These are phyloP conservation scores for Blastobotrys raffinosifermentans DNA, from an alignment of 1,139 yeast genomes.

Conservation along the genomic window DNA sequence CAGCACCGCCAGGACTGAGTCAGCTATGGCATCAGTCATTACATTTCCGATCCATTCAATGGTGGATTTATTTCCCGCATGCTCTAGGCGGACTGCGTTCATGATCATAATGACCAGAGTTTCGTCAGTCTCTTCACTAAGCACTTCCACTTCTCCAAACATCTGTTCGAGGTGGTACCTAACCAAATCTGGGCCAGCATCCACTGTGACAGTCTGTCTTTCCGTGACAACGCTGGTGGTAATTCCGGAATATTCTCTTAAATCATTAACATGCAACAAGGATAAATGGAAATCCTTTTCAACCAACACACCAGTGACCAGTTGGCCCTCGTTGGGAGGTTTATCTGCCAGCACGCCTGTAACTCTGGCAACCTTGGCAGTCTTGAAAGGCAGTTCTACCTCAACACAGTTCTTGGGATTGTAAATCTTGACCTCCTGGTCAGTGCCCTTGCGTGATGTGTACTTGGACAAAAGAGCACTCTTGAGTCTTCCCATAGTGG, in stretches of 20 bases:
- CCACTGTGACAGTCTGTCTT: slow-evolving; percentile 67
- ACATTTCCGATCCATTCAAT: slow-evolving; percentile 92
- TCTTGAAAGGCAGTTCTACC: slow-evolving; percentile 69
- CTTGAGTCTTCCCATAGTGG: slow-evolving; percentile 95
- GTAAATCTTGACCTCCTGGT: slow-evolving; percentile 83
- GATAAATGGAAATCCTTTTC: slow-evolving; percentile 87
- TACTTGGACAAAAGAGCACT: slow-evolving; percentile 89
- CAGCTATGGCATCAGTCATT: slow-evolving; percentile 91
- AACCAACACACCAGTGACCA: slow-evolving; percentile 81
- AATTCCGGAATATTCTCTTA: slow-evolving; percentile 82
- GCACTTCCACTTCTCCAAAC: slow-evolving; percentile 78
- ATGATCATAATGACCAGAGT: slow-evolving; percentile 38
- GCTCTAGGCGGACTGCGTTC: slow-evolving; percentile 39
- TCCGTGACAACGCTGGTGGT: slow-evolving; percentile 83
- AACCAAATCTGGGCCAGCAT: slow-evolving; percentile 74
- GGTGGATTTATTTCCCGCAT: slow-evolving; percentile 32
- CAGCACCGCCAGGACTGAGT: slow-evolving; percentile 82
- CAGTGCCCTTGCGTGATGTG: slow-evolving; percentile 74
- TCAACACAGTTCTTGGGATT: slow-evolving; percentile 91
- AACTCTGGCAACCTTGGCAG: slow-evolving; percentile 80
- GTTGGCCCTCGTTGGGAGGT: slow-evolving; percentile 35
- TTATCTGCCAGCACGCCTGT: slow-evolving; percentile 66
- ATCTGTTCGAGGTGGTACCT: slow-evolving; percentile 90
- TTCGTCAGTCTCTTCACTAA: slow-evolving; percentile 48
- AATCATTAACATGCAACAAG: slow-evolving; percentile 74